Percentiles rank a stretch among this genome's conserved stretches.
Evolutionary conservation across 179 eudicot genomes (phyloP).

Genomic region (Carnegiea gigantea): DNA sequence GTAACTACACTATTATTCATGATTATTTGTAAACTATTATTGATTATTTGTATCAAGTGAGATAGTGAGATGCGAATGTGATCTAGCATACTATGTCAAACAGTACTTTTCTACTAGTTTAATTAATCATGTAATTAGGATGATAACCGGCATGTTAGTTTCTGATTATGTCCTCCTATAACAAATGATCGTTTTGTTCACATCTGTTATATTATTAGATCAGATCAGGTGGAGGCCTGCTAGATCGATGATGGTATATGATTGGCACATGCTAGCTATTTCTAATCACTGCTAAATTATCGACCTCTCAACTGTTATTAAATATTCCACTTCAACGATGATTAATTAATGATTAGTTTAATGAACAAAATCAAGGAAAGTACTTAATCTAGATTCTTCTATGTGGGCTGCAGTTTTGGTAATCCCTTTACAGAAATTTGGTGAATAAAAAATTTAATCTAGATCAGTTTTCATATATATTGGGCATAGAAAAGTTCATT

Average conservation of each 20-base stretch:
- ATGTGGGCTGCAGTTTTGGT: no score
- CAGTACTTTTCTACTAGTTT: background rate
- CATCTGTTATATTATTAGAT: background rate
- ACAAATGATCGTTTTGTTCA: background rate
- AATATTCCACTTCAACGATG: background rate
- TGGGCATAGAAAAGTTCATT: no score
- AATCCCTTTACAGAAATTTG: no score
- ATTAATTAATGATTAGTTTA: background rate
- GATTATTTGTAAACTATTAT: background rate
- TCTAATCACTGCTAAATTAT: background rate
- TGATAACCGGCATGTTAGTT: background rate
- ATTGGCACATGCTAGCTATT: background rate
- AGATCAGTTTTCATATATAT: no score
- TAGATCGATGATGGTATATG: background rate
- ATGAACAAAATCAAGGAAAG: background rate
- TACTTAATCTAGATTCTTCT: no score
- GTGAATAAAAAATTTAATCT: no score
- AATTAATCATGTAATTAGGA: background rate
- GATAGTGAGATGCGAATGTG: background rate
- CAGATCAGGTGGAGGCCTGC: background rate
- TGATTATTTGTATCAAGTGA: background rate
- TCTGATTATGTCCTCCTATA: background rate
- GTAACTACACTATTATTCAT: background rate
- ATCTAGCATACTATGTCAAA: background rate
- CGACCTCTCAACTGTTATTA: no score